Evolutionary conservation across 1,139 yeast genomes (phyloP).

Genomic region (Lodderomyces margitis): DNA sequence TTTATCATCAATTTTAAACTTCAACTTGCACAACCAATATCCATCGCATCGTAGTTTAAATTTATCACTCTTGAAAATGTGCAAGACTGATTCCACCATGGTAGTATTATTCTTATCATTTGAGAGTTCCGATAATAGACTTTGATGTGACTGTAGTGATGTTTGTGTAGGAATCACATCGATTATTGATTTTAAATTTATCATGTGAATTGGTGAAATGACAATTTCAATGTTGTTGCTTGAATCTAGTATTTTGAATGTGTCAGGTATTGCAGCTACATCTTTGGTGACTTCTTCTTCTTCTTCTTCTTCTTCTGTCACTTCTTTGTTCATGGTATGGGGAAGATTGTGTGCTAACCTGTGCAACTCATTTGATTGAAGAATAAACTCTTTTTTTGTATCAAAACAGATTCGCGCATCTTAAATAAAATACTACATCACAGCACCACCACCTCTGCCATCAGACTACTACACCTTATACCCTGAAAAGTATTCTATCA

Average conservation of each 20-base stretch:
- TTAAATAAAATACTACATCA: too few species aligned
- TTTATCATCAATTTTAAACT: constrained; percentile 6
- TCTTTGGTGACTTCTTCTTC: neutral
- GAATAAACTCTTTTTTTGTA: too few species aligned
- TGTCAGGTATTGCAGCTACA: neutral
- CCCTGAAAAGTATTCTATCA: too few species aligned
- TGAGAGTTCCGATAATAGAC: constrained; percentile 2
- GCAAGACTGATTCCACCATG: neutral
- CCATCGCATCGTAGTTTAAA: constrained; percentile 2
- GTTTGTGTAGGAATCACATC: neutral
- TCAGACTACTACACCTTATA: too few species aligned
- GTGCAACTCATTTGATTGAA: too few species aligned
- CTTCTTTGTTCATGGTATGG: neutral
- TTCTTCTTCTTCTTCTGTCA: neutral
- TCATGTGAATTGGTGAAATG: neutral
- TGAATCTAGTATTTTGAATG: constrained; percentile 1
- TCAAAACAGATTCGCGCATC: too few species aligned
- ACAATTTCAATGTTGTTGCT: neutral
- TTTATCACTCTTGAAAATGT: neutral
- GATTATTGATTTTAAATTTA: neutral
- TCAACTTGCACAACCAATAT: constrained; percentile 3
- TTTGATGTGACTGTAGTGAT: constrained; percentile 1
- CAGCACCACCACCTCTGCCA: too few species aligned
- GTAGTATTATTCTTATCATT: neutral
- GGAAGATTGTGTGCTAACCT: too few species aligned